These are phyloP conservation scores for Ustilago esculenta DNA, from an alignment of 1,284 basidiomycete species.

Conservation along the genomic window DNA sequence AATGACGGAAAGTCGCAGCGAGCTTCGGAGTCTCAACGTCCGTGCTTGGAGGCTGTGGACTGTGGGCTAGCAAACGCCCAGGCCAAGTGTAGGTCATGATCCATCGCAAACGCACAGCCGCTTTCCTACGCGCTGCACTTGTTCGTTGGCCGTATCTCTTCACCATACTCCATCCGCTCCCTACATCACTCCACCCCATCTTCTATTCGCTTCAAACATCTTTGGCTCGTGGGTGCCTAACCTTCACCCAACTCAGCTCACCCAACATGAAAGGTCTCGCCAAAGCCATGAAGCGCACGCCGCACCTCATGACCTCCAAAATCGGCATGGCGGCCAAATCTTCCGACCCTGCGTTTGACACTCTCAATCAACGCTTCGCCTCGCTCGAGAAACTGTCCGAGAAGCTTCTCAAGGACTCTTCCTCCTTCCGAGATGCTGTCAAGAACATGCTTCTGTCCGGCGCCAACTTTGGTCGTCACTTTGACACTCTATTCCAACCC, in stretches of 20 bases:
- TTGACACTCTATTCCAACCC: conserved; percentile 73
- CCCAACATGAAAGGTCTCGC: conserved; percentile 57
- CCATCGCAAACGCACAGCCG: neutral
- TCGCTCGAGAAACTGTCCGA: conserved; percentile 82
- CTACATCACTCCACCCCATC: neutral
- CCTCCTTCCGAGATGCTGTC: conserved; percentile 78
- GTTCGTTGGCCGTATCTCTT: too few species aligned
- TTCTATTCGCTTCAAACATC: neutral
- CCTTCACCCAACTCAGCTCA: neutral
- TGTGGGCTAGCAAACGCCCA: conserved; percentile 1
- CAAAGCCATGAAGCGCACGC: conserved; percentile 62
- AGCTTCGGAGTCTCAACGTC: conserved; percentile 6
- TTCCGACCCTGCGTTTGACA: conserved; percentile 63
- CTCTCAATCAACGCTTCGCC: conserved; percentile 72
- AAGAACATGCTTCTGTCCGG: conserved; percentile 79
- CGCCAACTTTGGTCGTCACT: conserved; percentile 79
- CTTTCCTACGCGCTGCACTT: too few species aligned
- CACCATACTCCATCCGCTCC: too few species aligned
- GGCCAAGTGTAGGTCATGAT: neutral
- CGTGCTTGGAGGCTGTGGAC: too few species aligned
- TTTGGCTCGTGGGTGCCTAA: neutral
- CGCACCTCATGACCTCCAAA: conserved; percentile 63
- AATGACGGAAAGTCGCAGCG: conserved; percentile 42
- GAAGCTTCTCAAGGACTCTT: conserved; percentile 90
- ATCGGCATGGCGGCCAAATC: conserved; percentile 64